Conservation (phyloP, 2,329 filamentous ascomycete genomes). For the Nakataea oryzae region DNA sequence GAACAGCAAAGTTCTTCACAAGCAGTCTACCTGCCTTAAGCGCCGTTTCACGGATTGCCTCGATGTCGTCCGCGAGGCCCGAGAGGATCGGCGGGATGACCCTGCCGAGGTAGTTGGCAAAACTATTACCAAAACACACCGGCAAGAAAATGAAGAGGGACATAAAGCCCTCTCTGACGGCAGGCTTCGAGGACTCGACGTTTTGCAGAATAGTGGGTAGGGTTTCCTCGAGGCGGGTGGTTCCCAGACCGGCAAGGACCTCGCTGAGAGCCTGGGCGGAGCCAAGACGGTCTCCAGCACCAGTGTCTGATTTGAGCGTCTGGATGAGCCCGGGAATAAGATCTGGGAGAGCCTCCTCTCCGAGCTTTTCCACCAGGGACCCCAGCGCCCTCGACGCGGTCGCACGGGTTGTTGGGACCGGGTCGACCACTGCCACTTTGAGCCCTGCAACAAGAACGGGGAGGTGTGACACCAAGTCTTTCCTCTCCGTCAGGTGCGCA, state of each 20-base stretch:
- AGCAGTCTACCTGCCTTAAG: slow-evolving; percentile 85
- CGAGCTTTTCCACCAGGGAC: slow-evolving; percentile 94
- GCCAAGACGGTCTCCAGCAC: slow-evolving; percentile 88
- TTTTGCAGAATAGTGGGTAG: slow-evolving; percentile 94
- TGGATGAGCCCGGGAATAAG: slow-evolving; percentile 97
- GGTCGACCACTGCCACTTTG: slow-evolving; percentile 82
- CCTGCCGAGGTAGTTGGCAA: slow-evolving; percentile 86
- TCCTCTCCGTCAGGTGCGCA: slow-evolving; percentile 92
- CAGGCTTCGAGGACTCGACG: slow-evolving; percentile 78
- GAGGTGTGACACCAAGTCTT: slow-evolving; percentile 82
- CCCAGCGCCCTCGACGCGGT: slow-evolving; percentile 93
- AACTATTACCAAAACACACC: slow-evolving; percentile 97
- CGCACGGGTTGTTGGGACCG: slow-evolving; percentile 89
- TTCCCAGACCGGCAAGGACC: slow-evolving; percentile 90
- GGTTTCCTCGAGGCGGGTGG: slow-evolving; percentile 85
- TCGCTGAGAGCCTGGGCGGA: slow-evolving; percentile 95
- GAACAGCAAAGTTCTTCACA: slow-evolving; percentile 96
- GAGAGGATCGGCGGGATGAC: slow-evolving; percentile 94
- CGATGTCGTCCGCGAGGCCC: slow-evolving; percentile 89
- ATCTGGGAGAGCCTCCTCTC: slow-evolving; percentile 91
- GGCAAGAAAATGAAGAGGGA: slow-evolving; percentile 98
- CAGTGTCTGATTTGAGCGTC: slow-evolving; percentile 93
- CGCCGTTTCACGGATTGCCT: slow-evolving; percentile 94
- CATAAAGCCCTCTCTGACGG: slow-evolving; percentile 97
- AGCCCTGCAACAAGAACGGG: slow-evolving; percentile 87